Percentiles rank a stretch among this genome's conserved stretches.
These are phyloP conservation scores for Xylariales sp. DNA, from an alignment of 2,329 filamentous ascomycete genomes.

Conservation along the genomic window DNA sequence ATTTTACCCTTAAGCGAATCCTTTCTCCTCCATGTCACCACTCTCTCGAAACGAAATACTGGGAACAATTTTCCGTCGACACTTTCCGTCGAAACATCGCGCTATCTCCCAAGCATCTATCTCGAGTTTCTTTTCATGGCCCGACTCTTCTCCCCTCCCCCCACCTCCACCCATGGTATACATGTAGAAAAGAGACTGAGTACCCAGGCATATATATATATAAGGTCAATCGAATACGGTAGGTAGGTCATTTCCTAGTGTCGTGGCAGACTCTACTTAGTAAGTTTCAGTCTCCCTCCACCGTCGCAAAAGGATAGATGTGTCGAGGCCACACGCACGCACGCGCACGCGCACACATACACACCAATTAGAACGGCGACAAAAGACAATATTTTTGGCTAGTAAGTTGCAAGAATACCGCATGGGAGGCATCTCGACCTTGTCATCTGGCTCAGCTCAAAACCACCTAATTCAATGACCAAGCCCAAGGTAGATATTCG, in stretches of 20 bases:
- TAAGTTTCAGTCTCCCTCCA: neutral
- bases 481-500: too few relatives aligned
- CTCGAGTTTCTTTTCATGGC: neutral
- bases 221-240: neutral
- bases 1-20: slow-evolving; percentile 7
- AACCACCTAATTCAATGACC: neutral
- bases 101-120: neutral
- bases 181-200: neutral
- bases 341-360: too few relatives aligned
- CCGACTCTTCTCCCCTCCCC: neutral
- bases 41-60: too few relatives aligned
- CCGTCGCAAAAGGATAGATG: neutral
- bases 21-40: neutral
- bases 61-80: neutral
- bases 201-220: neutral
- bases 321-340: neutral
- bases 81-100: slow-evolving; percentile 2
- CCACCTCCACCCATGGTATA: neutral
- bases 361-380: neutral
- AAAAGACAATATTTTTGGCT: neutral
- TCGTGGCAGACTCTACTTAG: neutral
- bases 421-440: neutral
- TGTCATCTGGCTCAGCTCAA: neutral
- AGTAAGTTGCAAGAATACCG: too few relatives aligned
- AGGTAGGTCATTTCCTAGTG: neutral